These are phyloP conservation scores for Mucor lusitanicus DNA, from an alignment of 371 early-diverging fungal genomes.

Conservation along the genomic window DNA sequence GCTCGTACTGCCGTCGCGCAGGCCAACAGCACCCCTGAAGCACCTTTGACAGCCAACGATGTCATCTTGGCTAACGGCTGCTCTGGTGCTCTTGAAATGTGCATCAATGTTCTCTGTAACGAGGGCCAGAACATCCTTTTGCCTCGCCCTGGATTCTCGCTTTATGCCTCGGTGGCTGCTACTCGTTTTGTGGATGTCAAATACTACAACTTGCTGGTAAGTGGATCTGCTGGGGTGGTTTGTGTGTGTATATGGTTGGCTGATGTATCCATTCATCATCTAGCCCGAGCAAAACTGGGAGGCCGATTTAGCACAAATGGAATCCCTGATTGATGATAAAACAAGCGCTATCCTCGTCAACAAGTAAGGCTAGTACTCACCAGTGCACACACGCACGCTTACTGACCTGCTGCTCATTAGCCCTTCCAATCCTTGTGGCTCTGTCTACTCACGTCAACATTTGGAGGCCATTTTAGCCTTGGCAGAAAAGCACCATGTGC, in stretches of 20 bases:
- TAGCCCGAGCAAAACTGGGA: conserved; percentile 85
- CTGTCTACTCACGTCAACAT: conserved; percentile 78
- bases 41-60: conserved; percentile 75
- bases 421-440: conserved; percentile 92
- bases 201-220: conserved; percentile 78
- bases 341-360: conserved; percentile 85
- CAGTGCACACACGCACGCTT: neutral
- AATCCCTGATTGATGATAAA: conserved; percentile 77
- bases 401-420: conserved; percentile 11
- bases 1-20: conserved; percentile 84
- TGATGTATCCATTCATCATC: neutral
- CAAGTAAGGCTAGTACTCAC: too few species aligned
- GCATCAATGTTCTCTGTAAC: conserved; percentile 73
- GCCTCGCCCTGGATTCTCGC: conserved; percentile 89
- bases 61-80: conserved; percentile 85
- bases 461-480: conserved; percentile 68
- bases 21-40: conserved; percentile 62
- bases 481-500: conserved; percentile 77
- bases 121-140: conserved; percentile 85
- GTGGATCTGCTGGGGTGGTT: neutral
- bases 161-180: conserved; percentile 84
- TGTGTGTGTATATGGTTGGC: neutral
- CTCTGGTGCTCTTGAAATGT: conserved; percentile 83
- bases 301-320: conserved; percentile 79
- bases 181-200: conserved; percentile 76